A percentile compares a stretch with the other conserved stretches of the same genome.
Conservation (phyloP, 2,329 filamentous ascomycete species). For the Amylocarpus encephaloides region DNA sequence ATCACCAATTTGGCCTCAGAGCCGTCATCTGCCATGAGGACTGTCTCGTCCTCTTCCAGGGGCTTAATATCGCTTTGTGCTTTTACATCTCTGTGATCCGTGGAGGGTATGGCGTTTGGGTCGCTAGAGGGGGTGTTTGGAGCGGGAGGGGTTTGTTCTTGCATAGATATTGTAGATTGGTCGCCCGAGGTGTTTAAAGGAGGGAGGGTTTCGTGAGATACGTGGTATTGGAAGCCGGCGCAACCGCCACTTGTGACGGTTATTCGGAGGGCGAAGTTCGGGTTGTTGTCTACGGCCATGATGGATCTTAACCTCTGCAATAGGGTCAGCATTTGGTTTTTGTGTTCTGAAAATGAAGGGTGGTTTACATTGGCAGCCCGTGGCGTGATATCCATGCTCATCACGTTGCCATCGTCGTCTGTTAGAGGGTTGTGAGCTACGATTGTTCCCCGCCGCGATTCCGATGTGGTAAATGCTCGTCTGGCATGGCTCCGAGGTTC, state of each 20-base stretch:
- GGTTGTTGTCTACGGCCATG: conserved; percentile 65
- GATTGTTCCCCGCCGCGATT: conserved; percentile 34
- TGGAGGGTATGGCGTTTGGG: conserved; percentile 14
- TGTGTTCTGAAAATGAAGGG: background rate
- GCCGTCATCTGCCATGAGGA: conserved; percentile 66
- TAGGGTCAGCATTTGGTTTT: background rate
- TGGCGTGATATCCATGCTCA: conserved; percentile 76
- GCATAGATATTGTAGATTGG: background rate
- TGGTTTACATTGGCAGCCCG: conserved; percentile 67
- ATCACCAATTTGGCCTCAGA: conserved; percentile 75
- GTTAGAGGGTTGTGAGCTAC: conserved; percentile 64
- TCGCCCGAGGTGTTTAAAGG: conserved; percentile 21
- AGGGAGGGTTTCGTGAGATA: conserved; percentile 67
- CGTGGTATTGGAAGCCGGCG: conserved; percentile 96
- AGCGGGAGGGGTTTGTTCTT: conserved; percentile 14
- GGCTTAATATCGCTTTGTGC: conserved; percentile 36
- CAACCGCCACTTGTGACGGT: conserved; percentile 91
- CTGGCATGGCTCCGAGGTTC: background rate
- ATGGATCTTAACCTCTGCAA: conserved; percentile 47
- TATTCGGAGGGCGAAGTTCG: conserved; percentile 79
- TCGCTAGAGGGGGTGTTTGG: conserved; percentile 17
- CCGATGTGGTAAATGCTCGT: conserved; percentile 22
- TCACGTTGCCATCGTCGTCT: conserved; percentile 78
- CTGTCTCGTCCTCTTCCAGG: conserved; percentile 69
- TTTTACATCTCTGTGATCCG: background rate